Percentiles rank a stretch among this genome's conserved stretches.
These are phyloP conservation scores for Akanthomyces lecanii DNA, from an alignment of 2,329 filamentous ascomycete species.

Conservation along the genomic window DNA sequence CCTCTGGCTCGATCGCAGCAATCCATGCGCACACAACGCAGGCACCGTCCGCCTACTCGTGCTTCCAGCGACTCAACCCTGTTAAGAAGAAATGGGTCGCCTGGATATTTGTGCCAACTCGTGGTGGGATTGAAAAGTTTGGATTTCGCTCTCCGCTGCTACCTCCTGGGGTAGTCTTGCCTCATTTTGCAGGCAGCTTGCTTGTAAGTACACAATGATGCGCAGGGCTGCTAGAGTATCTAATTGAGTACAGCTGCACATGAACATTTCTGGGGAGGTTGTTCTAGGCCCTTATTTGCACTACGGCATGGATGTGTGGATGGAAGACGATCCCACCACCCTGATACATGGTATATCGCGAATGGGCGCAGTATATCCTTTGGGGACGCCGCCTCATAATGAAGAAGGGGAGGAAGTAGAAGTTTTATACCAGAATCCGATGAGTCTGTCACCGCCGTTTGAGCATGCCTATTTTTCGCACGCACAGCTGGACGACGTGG, in stretches of 20 bases:
- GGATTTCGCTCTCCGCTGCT: slow-evolving; percentile 10
- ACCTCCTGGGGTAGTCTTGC: neutral
- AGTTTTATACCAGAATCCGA: slow-evolving; percentile 1
- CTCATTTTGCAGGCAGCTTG: slow-evolving; percentile 5
- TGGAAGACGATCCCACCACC: slow-evolving; percentile 8
- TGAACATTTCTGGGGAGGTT: slow-evolving; percentile 6
- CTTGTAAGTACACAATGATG: neutral
- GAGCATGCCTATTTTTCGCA: slow-evolving; percentile 9
- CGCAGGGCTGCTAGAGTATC: neutral
- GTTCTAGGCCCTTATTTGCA: slow-evolving; percentile 3
- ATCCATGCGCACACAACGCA: slow-evolving; percentile 10
- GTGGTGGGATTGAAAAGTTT: slow-evolving; percentile 3
- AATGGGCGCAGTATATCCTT: slow-evolving; percentile 4
- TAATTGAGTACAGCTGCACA: slow-evolving; percentile 2
- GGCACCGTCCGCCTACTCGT: slow-evolving; percentile 8
- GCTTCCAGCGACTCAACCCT: slow-evolving; percentile 9
- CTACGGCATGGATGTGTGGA: slow-evolving; percentile 8
- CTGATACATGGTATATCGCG: slow-evolving; percentile 13
- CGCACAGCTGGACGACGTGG: slow-evolving; percentile 2
- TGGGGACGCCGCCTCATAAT: neutral
- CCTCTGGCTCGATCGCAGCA: slow-evolving; percentile 9
- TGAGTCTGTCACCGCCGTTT: slow-evolving; percentile 9
- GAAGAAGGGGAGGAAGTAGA: slow-evolving; percentile 2
- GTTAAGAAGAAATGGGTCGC: slow-evolving; percentile 13
- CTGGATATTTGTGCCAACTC: slow-evolving; percentile 11